A percentile compares a stretch with the other conserved stretches of the same genome.
These are phyloP conservation scores for Cercis canadensis DNA, from an alignment of 306 rosid genomes.

Conservation along the genomic window DNA sequence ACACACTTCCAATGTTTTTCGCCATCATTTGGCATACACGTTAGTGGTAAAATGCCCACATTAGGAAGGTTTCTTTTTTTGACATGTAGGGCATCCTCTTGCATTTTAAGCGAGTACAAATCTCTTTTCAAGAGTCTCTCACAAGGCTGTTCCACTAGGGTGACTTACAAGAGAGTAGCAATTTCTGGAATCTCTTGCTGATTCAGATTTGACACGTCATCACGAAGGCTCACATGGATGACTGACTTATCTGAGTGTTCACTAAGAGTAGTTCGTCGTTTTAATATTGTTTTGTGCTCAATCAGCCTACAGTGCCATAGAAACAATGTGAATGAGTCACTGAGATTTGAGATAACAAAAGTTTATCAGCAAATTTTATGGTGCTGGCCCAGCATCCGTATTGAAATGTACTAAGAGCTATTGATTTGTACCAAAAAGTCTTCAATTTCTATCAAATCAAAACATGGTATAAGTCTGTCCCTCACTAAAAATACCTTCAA, in stretches of 20 bases:
- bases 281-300: not conserved
- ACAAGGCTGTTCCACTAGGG: slow-evolving; percentile 64
- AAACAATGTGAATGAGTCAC: no score
- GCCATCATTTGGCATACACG: slow-evolving; percentile 24
- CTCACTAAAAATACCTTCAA: no score
- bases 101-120: slow-evolving; percentile 54
- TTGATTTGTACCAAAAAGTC: no score
- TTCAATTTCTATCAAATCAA: no score
- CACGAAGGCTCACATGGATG: not conserved
- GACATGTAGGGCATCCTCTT: slow-evolving; percentile 54
- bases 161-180: slow-evolving; percentile 73
- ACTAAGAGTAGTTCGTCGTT: no score
- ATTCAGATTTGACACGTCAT: slow-evolving; percentile 37
- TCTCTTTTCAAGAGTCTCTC: slow-evolving; percentile 39
- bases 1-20: slow-evolving; percentile 24
- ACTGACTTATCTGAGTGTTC: no score
- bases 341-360: no score
- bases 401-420: no score
- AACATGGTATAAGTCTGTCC: no score
- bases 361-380: no score
- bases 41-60: slow-evolving; percentile 36
- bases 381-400: no score
- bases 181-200: slow-evolving; percentile 37
- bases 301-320: not conserved
- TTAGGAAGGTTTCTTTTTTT: slow-evolving; percentile 39